These are phyloP conservation scores for Ramaria rubella DNA, from an alignment of 768 basidiomycete species.

Conservation along the genomic window DNA sequence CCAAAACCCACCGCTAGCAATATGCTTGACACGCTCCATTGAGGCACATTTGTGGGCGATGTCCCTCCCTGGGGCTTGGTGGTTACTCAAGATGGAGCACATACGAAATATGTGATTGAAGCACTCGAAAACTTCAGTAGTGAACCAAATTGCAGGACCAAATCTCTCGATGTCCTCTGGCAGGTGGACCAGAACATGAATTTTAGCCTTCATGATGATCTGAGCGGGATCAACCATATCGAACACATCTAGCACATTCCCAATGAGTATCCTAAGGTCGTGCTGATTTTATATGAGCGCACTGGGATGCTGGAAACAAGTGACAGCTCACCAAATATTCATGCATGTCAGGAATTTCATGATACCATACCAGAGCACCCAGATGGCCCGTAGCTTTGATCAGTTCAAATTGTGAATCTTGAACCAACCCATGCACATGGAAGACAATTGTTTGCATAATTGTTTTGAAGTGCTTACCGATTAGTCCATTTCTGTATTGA, in stretches of 20 bases:
- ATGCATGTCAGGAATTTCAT: slow-evolving; percentile 12
- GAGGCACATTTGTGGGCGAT: slow-evolving; percentile 13
- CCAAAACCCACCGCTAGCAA: slow-evolving; percentile 27
- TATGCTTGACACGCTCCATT: slow-evolving; percentile 23
- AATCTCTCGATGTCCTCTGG: slow-evolving; percentile 17
- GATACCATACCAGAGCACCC: slow-evolving; percentile 14
- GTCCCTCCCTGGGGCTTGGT: slow-evolving; percentile 13
- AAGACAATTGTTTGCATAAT: slow-evolving; percentile 32
- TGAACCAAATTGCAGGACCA: slow-evolving; percentile 28
- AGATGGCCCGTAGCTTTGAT: slow-evolving; percentile 16
- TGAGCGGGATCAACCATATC: slow-evolving; percentile 29
- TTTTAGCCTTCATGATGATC: slow-evolving; percentile 28
- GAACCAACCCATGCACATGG: slow-evolving; percentile 29
- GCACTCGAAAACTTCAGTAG: too few relatives aligned
- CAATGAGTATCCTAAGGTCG: slow-evolving; percentile 22
- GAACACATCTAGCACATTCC: slow-evolving; percentile 32
- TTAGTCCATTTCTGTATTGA: slow-evolving; percentile 37
- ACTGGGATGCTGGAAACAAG: background rate
- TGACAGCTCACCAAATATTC: slow-evolving; percentile 10
- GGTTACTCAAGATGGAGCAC: slow-evolving; percentile 13
- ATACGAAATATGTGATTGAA: slow-evolving; percentile 9
- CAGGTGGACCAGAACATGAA: slow-evolving; percentile 29
- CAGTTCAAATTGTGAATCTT: background rate
- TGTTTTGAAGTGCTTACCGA: slow-evolving; percentile 38
- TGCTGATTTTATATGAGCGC: background rate